Percentiles rank a stretch among this genome's conserved stretches.
These are phyloP conservation scores for Cymbopogon flexuosus DNA, from an alignment of 202 grass and related monocot species.

Conservation along the genomic window DNA sequence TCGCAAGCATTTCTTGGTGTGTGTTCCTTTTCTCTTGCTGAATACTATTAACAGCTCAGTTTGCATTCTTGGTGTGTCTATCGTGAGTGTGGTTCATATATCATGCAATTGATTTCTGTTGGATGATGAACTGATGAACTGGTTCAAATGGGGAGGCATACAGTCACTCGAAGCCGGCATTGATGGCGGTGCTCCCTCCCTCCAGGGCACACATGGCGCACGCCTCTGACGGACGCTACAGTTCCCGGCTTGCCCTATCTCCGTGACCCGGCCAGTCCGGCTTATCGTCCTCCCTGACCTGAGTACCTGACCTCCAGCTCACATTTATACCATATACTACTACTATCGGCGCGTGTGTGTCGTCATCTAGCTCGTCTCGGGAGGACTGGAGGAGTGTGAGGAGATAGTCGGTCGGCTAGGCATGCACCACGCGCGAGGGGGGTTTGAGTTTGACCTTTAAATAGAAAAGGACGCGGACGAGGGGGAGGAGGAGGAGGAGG, in stretches of 20 bases:
- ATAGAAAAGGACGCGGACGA: slow-evolving; percentile 36
- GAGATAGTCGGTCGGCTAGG: background rate
- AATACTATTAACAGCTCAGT: background rate
- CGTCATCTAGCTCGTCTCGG: background rate
- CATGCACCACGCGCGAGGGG: slow-evolving; percentile 29
- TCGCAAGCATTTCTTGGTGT: background rate
- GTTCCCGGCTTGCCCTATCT: slow-evolving; percentile 16
- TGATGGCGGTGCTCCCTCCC: slow-evolving; percentile 33
- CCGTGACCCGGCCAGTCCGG: background rate
- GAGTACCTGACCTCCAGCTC: slow-evolving; percentile 6
- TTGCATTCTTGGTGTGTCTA: background rate
- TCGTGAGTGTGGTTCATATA: background rate
- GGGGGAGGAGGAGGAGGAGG: background rate
- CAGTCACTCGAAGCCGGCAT: slow-evolving; percentile 28
- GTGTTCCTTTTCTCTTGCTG: background rate
- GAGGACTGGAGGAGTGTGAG: background rate
- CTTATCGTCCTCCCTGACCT: background rate
- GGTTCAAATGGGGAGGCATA: slow-evolving; percentile 26
- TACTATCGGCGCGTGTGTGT: background rate
- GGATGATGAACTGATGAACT: background rate
- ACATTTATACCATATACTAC: background rate
- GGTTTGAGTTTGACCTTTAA: slow-evolving; percentile 29
- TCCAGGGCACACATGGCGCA: slow-evolving; percentile 27
- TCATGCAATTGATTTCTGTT: background rate
- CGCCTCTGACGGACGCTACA: slow-evolving; percentile 28